A percentile compares a stretch with the other conserved stretches of the same genome.
Evolutionary conservation across 2,329 filamentous ascomycete genomes (phyloP).

Genomic region (Ceratocystis lukuohia): DNA sequence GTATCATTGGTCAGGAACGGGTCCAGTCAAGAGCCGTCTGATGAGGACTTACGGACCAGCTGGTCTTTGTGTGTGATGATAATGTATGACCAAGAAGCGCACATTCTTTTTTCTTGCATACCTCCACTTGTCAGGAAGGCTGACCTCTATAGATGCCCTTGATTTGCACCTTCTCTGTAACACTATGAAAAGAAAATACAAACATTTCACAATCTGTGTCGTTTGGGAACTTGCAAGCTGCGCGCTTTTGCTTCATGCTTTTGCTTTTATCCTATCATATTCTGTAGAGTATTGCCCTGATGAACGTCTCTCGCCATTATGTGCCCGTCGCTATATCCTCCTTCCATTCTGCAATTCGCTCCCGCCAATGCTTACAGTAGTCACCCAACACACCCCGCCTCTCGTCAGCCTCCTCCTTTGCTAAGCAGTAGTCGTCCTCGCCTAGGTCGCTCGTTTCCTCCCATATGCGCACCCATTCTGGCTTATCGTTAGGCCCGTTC

Average conservation of each 20-base stretch:
- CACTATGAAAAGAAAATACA: constrained; percentile 20
- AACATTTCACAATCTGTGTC: constrained; percentile 13
- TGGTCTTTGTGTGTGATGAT: constrained; percentile 11
- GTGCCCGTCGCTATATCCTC: neutral
- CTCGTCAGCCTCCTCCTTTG: constrained; percentile 55
- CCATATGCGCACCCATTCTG: constrained; percentile 70
- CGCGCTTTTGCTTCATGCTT: no score
- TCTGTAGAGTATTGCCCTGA: neutral
- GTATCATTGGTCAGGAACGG: constrained; percentile 4
- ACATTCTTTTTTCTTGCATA: neutral
- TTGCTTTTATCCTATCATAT: no score
- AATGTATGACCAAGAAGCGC: constrained; percentile 9
- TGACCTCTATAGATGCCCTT: constrained; percentile 21
- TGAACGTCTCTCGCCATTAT: neutral
- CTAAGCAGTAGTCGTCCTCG: constrained; percentile 69
- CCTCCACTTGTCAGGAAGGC: constrained; percentile 2
- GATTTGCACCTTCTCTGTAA: constrained; percentile 28
- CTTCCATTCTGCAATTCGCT: constrained; percentile 6
- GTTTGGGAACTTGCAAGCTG: neutral
- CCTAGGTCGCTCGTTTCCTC: constrained; percentile 77
- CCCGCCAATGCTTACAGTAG: constrained; percentile 20
- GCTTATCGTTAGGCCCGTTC: constrained; percentile 41
- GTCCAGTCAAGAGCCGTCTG: neutral
- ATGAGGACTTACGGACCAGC: neutral
- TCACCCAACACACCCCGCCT: constrained; percentile 26